A percentile compares a stretch with the other conserved stretches of the same genome.
Conservation (phyloP, 768 basidiomycete genomes). For the Grammothele lineata region DNA sequence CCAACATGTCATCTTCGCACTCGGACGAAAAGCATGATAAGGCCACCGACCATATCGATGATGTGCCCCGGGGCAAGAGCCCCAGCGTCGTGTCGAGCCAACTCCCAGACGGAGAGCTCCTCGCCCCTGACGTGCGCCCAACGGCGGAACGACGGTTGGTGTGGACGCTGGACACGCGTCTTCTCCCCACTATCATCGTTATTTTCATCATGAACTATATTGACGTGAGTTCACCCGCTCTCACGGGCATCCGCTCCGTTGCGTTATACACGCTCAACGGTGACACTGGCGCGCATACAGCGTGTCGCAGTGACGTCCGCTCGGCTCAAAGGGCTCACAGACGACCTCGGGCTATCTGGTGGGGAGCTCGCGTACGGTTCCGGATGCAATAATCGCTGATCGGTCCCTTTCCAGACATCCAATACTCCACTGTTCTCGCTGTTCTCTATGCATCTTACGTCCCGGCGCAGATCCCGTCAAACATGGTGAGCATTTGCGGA, state of each 20-base stretch:
- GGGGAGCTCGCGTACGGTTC: no score
- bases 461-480: slow-evolving; percentile 63
- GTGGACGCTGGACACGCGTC: slow-evolving; percentile 49
- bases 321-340: slow-evolving; percentile 35
- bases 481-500: slow-evolving; percentile 59
- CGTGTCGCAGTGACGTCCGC: slow-evolving; percentile 36
- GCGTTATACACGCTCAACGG: no score
- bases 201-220: slow-evolving; percentile 69
- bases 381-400: no score
- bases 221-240: slow-evolving; percentile 38
- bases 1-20: no score
- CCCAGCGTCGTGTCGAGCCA: no score
- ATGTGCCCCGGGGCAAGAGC: no score
- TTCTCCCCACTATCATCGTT: slow-evolving; percentile 53
- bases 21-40: no score
- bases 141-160: slow-evolving; percentile 39
- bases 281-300: no score
- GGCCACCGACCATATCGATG: no score
- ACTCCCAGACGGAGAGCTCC: slow-evolving; percentile 24
- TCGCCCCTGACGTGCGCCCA: slow-evolving; percentile 17
- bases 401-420: slow-evolving; percentile 38
- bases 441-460: slow-evolving; percentile 56
- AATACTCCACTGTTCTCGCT: slow-evolving; percentile 50
- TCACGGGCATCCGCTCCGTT: no score
- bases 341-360: slow-evolving; percentile 35